Conservation (phyloP, 352 stramenopile genomes). For the Stramenopiles sp. region DNA sequence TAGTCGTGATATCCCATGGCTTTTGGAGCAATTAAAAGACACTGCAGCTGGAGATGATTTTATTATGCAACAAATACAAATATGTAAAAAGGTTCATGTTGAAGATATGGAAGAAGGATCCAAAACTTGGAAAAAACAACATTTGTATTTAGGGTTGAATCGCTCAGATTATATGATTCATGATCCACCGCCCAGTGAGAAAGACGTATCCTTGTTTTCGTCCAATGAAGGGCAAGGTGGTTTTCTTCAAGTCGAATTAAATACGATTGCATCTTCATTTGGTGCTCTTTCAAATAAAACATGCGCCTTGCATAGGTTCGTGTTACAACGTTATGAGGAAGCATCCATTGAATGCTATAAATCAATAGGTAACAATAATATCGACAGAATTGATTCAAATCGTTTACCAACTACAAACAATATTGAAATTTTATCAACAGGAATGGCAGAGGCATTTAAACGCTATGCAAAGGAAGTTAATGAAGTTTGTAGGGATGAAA, state of each 20-base stretch:
- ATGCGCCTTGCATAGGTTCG: constrained; percentile 62
- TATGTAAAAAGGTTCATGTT: not conserved
- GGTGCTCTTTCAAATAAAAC: constrained; percentile 73
- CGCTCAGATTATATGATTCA: constrained; percentile 87
- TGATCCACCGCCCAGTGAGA: constrained; percentile 27
- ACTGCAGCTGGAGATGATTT: constrained; percentile 36
- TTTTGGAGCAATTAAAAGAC: constrained; percentile 18
- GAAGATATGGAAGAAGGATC: not conserved
- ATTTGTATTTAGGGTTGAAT: constrained; percentile 58
- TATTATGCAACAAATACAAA: constrained; percentile 22
- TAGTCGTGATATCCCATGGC: constrained; percentile 47
- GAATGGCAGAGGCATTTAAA: constrained; percentile 10
- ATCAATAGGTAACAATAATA: not conserved
- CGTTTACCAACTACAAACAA: not conserved
- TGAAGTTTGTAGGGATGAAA: constrained; percentile 28
- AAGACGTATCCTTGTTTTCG: constrained; percentile 28
- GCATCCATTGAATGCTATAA: too few species aligned
- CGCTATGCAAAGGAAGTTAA: constrained; percentile 9
- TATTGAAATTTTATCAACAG: constrained; percentile 25
- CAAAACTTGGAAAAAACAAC: constrained; percentile 33
- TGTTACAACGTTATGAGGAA: constrained; percentile 15
- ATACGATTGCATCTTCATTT: constrained; percentile 94
- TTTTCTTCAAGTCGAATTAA: constrained; percentile 80
- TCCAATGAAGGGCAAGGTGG: constrained; percentile 27
- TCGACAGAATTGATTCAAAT: not conserved